Base-by-base conservation (phyloP, 176 grass and related monocot species). In the Triticum turgidum region DNA sequence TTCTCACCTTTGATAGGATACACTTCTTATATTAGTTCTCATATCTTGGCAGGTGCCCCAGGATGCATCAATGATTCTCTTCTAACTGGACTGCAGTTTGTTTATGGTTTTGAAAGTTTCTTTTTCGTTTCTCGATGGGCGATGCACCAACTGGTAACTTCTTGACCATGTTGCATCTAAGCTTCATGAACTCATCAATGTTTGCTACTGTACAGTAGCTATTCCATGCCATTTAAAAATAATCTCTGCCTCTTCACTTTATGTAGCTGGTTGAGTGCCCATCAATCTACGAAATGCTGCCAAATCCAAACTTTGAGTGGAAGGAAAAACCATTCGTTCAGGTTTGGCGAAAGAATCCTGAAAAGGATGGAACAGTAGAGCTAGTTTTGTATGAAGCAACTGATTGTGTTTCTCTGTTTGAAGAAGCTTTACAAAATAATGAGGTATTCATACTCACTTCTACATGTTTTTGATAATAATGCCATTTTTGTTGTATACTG, bases 31-130 rank as follows among this genome's bases (percentile, higher is more conserved):
- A 29, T 41, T 81, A 39, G n/a, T 79, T 71, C 37, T 51, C 73
- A 72, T 69, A 85, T 65, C 56, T 92, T 78, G 45, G 82, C 82
- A 98, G 96, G 93, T 90, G 96, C 96, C 67, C 96, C 96, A 35
- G 96, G 96, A 83, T 98, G 96, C 47, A 95, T 98, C 63, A 94
- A 92, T 86, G 96, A 98, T 92, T 92, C 96, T 87, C 91, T 98
- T 37, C 86, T 98, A 79, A 98, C 96, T 69, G 96, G 96, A 30
- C 58, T 98, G 49, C 96, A 98, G 71, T 98, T 98, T 95, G 88
- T 95, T 62, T 94, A 94, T 92, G 96, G 96, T 80, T 98, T 98
- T 82, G 93, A 89, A 77, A 98, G 91, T 80, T 98, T 94, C 86
- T 98, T 98, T 88, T 98, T 98, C n/a, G 91, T 98, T 91, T 90